A percentile compares a stretch with the other conserved stretches of the same genome.
These are phyloP conservation scores for Candida mesenterica DNA, from an alignment of 1,139 yeast genomes.

Conservation along the genomic window DNA sequence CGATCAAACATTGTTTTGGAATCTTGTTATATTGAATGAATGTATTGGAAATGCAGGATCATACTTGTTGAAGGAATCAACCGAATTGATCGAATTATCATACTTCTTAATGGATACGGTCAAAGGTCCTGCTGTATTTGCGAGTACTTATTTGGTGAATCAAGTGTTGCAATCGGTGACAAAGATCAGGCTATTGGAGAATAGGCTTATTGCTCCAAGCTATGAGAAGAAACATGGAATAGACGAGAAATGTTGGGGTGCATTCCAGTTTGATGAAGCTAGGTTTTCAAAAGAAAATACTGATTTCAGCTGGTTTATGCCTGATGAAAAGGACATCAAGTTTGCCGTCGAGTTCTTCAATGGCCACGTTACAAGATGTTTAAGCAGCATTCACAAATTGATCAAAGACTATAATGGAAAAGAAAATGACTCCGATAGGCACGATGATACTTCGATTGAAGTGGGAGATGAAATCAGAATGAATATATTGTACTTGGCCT, in stretches of 20 bases:
- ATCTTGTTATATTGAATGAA: slow-evolving; percentile 69
- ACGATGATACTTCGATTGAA: slow-evolving; percentile 13
- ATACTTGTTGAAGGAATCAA: slow-evolving; percentile 42
- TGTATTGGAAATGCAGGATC: slow-evolving; percentile 67
- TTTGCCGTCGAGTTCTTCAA: slow-evolving; percentile 64
- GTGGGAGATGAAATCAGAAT: slow-evolving; percentile 52
- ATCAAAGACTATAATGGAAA: slow-evolving; percentile 29
- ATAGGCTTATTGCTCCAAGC: slow-evolving; percentile 49
- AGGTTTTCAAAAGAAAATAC: slow-evolving; percentile 44
- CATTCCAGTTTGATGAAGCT: slow-evolving; percentile 52
- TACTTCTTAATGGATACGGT: slow-evolving; percentile 54
- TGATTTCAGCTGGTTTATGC: slow-evolving; percentile 73
- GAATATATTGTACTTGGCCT: slow-evolving; percentile 56
- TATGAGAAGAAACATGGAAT: slow-evolving; percentile 31
- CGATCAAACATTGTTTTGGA: slow-evolving; percentile 77
- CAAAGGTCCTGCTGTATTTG: slow-evolving; percentile 59
- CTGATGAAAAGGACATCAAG: slow-evolving; percentile 53
- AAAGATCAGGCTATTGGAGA: slow-evolving; percentile 55
- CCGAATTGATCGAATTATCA: slow-evolving; percentile 52
- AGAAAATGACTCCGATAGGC: slow-evolving; percentile 3
- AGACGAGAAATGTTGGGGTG: slow-evolving; percentile 70
- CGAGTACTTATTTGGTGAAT: slow-evolving; percentile 57
- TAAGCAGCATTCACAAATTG: slow-evolving; percentile 40
- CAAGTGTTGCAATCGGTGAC: slow-evolving; percentile 67
- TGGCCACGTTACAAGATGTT: slow-evolving; percentile 43